These are phyloP conservation scores for Nothophaeocryptopus gaeumannii DNA, from an alignment of 2,329 filamentous ascomycete genomes.

Conservation along the genomic window DNA sequence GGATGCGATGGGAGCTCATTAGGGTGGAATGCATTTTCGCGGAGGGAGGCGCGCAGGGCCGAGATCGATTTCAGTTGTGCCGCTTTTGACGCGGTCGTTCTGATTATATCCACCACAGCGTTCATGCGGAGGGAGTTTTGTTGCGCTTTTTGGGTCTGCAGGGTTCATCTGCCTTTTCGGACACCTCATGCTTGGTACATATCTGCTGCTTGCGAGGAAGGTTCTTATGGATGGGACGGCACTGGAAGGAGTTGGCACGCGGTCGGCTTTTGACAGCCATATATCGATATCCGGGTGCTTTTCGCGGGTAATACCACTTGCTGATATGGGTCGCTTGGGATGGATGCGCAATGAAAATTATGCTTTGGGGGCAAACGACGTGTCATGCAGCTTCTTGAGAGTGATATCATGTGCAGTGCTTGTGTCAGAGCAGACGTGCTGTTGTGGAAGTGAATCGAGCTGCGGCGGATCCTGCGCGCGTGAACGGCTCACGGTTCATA, in stretches of 20 bases:
- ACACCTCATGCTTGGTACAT: conserved; percentile 5
- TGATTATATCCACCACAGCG: conserved; percentile 2
- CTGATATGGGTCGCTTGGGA: conserved; percentile 1
- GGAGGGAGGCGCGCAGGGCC: conserved; percentile 1
- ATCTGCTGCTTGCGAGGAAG: conserved; percentile 5
- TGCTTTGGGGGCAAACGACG: neutral
- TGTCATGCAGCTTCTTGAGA: neutral
- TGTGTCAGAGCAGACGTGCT: too few species aligned
- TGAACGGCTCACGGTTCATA: too few species aligned
- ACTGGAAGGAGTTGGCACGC: conserved; percentile 6
- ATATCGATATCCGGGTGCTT: conserved; percentile 1
- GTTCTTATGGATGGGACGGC: conserved; percentile 2
- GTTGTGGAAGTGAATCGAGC: too few species aligned
- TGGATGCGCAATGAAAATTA: conserved; percentile 1
- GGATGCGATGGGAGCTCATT: conserved; percentile 6
- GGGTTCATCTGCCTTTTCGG: too few species aligned
- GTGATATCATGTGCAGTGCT: too few species aligned
- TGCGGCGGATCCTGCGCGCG: too few species aligned
- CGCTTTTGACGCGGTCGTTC: neutral
- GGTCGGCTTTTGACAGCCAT: conserved; percentile 2
- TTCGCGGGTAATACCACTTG: conserved; percentile 3
- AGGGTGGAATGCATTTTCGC: conserved; percentile 6
- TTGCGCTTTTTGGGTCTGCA: neutral
- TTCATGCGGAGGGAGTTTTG: conserved; percentile 10
- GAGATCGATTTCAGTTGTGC: neutral